Base-by-base conservation (phyloP, 1,284 basidiomycete species). In the Trametes sp. region DNA sequence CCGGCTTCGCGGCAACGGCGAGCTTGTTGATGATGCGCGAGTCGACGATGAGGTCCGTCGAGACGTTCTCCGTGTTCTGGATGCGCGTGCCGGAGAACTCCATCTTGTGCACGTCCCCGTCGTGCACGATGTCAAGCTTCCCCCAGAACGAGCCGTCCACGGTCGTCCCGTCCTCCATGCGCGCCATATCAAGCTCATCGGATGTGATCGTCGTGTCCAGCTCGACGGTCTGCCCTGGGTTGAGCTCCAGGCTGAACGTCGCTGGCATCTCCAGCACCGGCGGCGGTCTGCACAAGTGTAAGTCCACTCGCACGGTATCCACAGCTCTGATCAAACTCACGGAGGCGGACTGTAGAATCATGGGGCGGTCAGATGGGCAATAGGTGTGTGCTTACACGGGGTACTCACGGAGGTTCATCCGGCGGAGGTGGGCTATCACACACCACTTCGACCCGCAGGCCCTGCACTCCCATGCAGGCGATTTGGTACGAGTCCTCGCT, bases 261-360 rank as follows among this genome's bases (percentile, higher is more conserved):
- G 87, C 92, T 10, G 89, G 89, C 92, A 94, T 94, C 68, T 94
- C 92, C n/a, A 88, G 79, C 48, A 93, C 87, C 9, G 92, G 92
- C 10, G 90, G 89, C 8, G 92, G 92, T 8, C 91, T 93, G 28
- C 19, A 31, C 33, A 35, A 7, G 4, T 23, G 57, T 61, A 13
- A 69, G 36, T 23, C 26, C 19, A 19, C 4, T 6, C 21, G 29
- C 42, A 36, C 23, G 29, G 44, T 24, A 33, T 41, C 26, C 16
- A 23, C 19, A 4, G 13, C 41, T 36, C 28, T 2, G 35, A 35
- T 19, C 19, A 59, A 44, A 62, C 89, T 81, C 78, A 92, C 90
- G 90, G 90, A 54, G 88, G 89, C 70, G 89, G 80, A 54, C 87
- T 89, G 67, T 2, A 31, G 2, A 28, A 59, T 73, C 62, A 41